A percentile compares a stretch with the other conserved stretches of the same genome.
These are phyloP conservation scores for Forsythia suspensa DNA, from an alignment of 257 asterid species.

Conservation along the genomic window DNA sequence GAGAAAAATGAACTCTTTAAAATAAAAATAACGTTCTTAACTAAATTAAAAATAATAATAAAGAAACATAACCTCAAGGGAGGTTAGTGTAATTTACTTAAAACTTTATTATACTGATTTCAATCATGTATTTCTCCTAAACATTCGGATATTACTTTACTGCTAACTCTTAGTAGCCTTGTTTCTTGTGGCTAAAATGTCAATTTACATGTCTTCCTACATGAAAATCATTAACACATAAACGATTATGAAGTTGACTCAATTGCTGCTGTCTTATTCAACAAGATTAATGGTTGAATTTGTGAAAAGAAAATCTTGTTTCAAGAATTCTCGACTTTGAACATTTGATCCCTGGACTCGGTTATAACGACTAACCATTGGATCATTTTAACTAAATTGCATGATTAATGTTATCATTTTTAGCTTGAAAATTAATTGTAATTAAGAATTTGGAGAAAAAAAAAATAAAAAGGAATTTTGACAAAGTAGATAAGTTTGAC, in stretches of 20 bases:
- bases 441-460: not conserved
- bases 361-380: not conserved
- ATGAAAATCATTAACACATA: not conserved
- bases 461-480: not conserved
- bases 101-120: not conserved
- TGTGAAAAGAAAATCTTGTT: not conserved
- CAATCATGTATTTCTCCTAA: too few species aligned
- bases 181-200: too few species aligned
- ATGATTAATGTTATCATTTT: not conserved
- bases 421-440: not conserved
- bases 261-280: slow-evolving; percentile 13
- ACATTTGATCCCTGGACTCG: not conserved
- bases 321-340: not conserved
- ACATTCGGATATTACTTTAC: too few species aligned
- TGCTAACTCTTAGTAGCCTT: too few species aligned
- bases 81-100: not conserved
- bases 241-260: not conserved
- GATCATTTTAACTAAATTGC: not conserved
- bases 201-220: too few species aligned
- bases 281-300: slow-evolving; percentile 19
- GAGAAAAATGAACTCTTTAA: not conserved
- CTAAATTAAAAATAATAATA: not conserved
- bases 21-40: not conserved
- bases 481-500: not conserved
- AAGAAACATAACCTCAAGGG: not conserved